Evolutionary conservation across 805 yeast genomes (phyloP).

Genomic region (Metschnikowia peoriensis): DNA sequence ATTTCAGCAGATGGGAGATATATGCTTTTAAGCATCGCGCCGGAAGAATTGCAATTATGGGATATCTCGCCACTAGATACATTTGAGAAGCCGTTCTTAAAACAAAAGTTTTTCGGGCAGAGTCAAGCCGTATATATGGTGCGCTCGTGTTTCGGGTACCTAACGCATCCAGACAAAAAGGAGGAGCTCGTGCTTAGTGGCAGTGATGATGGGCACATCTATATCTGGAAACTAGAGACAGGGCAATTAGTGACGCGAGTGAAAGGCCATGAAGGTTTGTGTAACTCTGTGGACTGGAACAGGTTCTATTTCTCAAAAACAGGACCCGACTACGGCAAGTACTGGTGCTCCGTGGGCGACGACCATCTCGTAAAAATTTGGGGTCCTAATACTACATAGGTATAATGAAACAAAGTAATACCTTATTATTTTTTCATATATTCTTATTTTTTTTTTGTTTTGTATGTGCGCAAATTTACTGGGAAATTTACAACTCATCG

Average conservation of each 20-base stretch:
- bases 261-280: slow-evolving; percentile 61
- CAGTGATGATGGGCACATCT: slow-evolving; percentile 75
- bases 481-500: slow-evolving; percentile 36
- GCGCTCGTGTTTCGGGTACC: slow-evolving; percentile 74
- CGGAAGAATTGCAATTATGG: slow-evolving; percentile 82
- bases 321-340: slow-evolving; percentile 37
- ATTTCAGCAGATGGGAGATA: slow-evolving; percentile 53
- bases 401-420: not conserved
- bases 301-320: slow-evolving; percentile 18
- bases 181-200: slow-evolving; percentile 78
- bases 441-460: not conserved
- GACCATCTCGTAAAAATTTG: slow-evolving; percentile 70
- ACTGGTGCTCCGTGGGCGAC: slow-evolving; percentile 86
- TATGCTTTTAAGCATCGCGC: slow-evolving; percentile 61
- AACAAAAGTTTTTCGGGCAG: slow-evolving; percentile 69
- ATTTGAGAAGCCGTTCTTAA: slow-evolving; percentile 47
- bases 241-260: slow-evolving; percentile 64
- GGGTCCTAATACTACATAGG: slow-evolving; percentile 35
- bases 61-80: slow-evolving; percentile 44
- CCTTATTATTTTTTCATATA: not conserved
- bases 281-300: slow-evolving; percentile 82
- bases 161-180: slow-evolving; percentile 30
- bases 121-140: slow-evolving; percentile 67
- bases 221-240: slow-evolving; percentile 72
- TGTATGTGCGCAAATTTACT: no score